These are phyloP conservation scores for Neurospora sp. DNA, from an alignment of 495 filamentous ascomycete species.

Conservation along the genomic window DNA sequence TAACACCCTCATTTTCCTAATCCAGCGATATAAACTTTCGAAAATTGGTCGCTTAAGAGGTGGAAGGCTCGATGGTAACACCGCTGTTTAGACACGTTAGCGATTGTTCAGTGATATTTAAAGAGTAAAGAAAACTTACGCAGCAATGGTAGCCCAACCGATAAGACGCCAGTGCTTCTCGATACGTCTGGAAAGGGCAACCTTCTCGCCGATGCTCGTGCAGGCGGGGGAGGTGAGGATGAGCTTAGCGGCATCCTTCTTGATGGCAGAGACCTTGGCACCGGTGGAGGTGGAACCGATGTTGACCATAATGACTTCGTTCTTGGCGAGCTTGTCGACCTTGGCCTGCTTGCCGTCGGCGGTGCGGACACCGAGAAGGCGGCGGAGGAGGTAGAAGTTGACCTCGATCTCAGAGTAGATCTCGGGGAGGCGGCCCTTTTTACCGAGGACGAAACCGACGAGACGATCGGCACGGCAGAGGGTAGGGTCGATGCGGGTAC, in stretches of 20 bases:
- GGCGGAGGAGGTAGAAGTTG: constrained; percentile 94
- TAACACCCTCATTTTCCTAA: neutral
- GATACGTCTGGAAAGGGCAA: constrained; percentile 88
- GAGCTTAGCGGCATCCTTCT: constrained; percentile 86
- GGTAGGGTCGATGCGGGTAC: constrained; percentile 92
- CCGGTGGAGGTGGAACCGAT: constrained; percentile 95
- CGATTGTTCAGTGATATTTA: too few species aligned
- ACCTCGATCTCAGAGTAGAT: constrained; percentile 98
- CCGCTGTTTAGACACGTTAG: constrained; percentile 18
- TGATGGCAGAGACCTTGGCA: constrained; percentile 88
- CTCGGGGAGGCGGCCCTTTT: constrained; percentile 79
- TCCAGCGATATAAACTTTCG: neutral
- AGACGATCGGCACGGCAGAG: constrained; percentile 97
- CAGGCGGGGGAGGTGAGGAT: constrained; percentile 78
- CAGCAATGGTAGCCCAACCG: constrained; percentile 86
- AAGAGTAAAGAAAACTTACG: too few species aligned
- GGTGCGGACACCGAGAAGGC: constrained; percentile 91
- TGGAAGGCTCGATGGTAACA: constrained; percentile 34
- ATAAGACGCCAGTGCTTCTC: constrained; percentile 99
- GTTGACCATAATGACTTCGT: constrained; percentile 98
- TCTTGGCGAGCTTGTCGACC: constrained; percentile 94
- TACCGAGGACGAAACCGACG: constrained; percentile 93
- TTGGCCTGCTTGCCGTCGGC: constrained; percentile 98
- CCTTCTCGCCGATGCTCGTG: constrained; percentile 93
- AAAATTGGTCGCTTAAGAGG: constrained; percentile 6